Percentiles rank a stretch among this genome's conserved stretches.
These are phyloP conservation scores for Zizania latifolia DNA, from an alignment of 176 grass and related monocot genomes.

Conservation along the genomic window DNA sequence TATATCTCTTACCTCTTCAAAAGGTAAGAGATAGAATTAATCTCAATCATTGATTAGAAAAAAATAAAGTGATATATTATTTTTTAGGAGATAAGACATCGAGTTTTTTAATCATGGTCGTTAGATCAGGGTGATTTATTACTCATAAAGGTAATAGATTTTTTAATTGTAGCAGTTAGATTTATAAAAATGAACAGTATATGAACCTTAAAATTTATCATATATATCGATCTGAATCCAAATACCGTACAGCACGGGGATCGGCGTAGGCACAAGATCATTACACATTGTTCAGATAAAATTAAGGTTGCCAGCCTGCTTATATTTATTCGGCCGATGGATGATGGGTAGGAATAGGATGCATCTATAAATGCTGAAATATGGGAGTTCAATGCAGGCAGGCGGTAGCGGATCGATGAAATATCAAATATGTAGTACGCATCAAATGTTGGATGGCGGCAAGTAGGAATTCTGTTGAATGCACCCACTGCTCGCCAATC, in stretches of 20 bases:
- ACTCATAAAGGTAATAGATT: too few species aligned
- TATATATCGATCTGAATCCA: neutral
- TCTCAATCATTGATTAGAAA: too few species aligned
- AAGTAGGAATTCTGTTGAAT: neutral
- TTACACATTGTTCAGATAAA: neutral
- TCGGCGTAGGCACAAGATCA: neutral
- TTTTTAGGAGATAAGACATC: too few species aligned
- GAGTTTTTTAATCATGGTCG: too few species aligned
- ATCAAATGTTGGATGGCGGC: too few species aligned
- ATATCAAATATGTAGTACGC: neutral
- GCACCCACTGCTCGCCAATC: neutral
- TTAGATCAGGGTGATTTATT: too few species aligned
- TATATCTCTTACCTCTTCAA: too few species aligned
- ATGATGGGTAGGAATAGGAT: neutral
- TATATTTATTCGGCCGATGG: neutral
- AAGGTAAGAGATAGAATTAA: too few species aligned
- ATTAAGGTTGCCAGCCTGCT: neutral
- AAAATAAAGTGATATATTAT: too few species aligned
- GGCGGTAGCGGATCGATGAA: neutral
- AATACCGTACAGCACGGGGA: neutral
- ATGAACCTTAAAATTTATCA: too few species aligned
- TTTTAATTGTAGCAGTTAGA: too few species aligned
- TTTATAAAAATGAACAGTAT: too few species aligned
- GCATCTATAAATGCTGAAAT: neutral
- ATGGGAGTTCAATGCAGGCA: neutral